Conservation (phyloP, 2,329 filamentous ascomycete species). For the Clarireedia monteithiana region DNA sequence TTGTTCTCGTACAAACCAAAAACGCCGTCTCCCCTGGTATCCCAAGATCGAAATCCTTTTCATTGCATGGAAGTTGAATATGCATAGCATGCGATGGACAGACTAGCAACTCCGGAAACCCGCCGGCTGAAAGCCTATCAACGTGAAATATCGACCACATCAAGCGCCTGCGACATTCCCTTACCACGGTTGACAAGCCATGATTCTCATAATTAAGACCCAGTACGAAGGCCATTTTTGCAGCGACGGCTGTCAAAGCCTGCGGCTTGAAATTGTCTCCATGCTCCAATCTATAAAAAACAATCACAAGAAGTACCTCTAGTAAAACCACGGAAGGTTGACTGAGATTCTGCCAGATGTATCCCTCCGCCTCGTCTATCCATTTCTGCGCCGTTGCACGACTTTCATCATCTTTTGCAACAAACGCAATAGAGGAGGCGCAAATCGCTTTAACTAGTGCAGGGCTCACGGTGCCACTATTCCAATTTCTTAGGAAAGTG, state of each 20-base stretch:
- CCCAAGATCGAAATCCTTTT: slow-evolving; percentile 9
- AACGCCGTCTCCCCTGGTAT: slow-evolving; percentile 8
- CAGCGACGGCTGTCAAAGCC: slow-evolving; percentile 5
- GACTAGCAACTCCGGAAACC: slow-evolving; percentile 7
- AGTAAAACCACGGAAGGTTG: slow-evolving; percentile 1
- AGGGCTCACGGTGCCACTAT: slow-evolving; percentile 1
- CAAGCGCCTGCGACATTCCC: slow-evolving; percentile 3
- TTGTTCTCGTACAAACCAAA: not conserved
- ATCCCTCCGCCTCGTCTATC: slow-evolving; percentile 5
- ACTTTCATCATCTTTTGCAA: slow-evolving; percentile 5
- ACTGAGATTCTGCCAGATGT: slow-evolving; percentile 3
- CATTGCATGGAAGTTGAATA: slow-evolving; percentile 8
- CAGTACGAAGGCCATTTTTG: slow-evolving; percentile 8
- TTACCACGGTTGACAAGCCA: slow-evolving; percentile 3
- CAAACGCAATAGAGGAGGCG: slow-evolving; percentile 7
- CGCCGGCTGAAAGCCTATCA: slow-evolving; percentile 6
- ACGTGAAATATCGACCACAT: slow-evolving; percentile 10
- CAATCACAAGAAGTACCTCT: slow-evolving; percentile 6
- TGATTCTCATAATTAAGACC: slow-evolving; percentile 8
- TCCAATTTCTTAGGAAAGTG: slow-evolving; percentile 8
- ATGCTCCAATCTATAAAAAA: slow-evolving; percentile 8
- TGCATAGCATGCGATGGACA: slow-evolving; percentile 8
- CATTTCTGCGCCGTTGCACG: slow-evolving; percentile 4
- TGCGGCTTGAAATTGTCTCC: slow-evolving; percentile 6
- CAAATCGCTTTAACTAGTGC: slow-evolving; percentile 4